Conservation (phyloP, 495 filamentous ascomycete species). For the Penicillium ucsense region DNA sequence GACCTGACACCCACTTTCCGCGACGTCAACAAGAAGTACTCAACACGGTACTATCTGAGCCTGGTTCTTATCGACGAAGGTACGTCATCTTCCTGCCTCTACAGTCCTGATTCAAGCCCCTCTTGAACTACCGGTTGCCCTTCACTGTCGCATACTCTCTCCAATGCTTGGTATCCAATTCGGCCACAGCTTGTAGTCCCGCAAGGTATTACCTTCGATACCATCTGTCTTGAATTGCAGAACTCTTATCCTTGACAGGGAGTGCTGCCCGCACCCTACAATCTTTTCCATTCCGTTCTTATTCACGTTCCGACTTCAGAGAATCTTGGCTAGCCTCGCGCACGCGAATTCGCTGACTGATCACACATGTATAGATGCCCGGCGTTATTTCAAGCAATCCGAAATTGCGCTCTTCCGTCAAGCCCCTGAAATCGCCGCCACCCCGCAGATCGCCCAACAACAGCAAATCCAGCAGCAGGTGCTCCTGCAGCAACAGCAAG, state of each 20-base stretch:
- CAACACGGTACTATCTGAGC: constrained; percentile 94
- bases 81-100: constrained; percentile 22
- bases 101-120: not conserved
- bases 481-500: constrained; percentile 27
- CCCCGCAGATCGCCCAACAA: constrained; percentile 36
- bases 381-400: constrained; percentile 98
- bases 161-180: no score
- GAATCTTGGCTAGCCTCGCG: not conserved
- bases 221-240: no score
- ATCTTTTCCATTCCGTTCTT: no score
- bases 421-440: constrained; percentile 57
- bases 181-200: no score
- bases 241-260: no score
- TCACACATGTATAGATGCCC: constrained; percentile 53
- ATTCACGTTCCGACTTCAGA: not conserved
- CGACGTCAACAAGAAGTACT: constrained; percentile 99
- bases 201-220: no score
- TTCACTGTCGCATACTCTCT: not conserved
- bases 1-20: constrained; percentile 97
- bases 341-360: no score
- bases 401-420: constrained; percentile 97
- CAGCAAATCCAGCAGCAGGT: constrained; percentile 38
- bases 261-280: no score
- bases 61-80: constrained; percentile 96
- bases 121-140: not conserved